phyloP scores from a whole-genome alignment of 1,139 yeast genomes.

The Suhomyces bribrorum region DNA sequence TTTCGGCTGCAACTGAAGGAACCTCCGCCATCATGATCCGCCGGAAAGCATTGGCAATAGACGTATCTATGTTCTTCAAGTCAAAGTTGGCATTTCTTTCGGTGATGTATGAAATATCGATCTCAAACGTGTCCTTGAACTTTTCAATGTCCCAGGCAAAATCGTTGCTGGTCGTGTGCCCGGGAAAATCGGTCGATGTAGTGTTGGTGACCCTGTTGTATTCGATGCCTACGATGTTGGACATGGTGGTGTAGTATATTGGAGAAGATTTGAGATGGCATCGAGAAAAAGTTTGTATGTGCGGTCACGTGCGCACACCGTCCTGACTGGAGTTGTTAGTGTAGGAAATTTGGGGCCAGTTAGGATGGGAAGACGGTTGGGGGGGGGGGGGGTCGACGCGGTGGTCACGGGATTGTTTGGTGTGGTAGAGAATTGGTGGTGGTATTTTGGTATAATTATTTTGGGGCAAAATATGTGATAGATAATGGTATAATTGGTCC shows the following conservation, averaged over 20 bases:
- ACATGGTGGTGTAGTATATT: constrained; percentile 22
- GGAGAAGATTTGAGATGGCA: constrained; percentile 10
- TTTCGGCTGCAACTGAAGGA: constrained; percentile 93
- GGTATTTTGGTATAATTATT: no score
- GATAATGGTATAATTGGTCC: no score
- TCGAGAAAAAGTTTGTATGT: constrained; percentile 12
- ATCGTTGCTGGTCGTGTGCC: constrained; percentile 64
- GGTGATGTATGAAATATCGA: constrained; percentile 63
- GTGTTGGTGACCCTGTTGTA: constrained; percentile 90
- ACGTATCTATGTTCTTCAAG: constrained; percentile 81
- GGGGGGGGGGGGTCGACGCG: no score
- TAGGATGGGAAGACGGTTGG: no score
- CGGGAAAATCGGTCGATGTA: constrained; percentile 87
- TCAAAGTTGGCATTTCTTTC: constrained; percentile 85
- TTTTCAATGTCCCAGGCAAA: constrained; percentile 83
- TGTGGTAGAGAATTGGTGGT: no score
- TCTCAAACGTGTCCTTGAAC: constrained; percentile 70
- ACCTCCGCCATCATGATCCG: constrained; percentile 96
- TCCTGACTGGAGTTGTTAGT: no score
- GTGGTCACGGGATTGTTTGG: no score
- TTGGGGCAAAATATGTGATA: no score
- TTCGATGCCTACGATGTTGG: constrained; percentile 81
- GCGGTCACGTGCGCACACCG: constrained; percentile 8
- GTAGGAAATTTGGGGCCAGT: no score
- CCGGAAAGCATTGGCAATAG: constrained; percentile 94